Evolutionary conservation across 306 rosid species (phyloP), one percentile per base, ranked within the genome.

Genomic region (Cicer chorassanicum): DNA sequence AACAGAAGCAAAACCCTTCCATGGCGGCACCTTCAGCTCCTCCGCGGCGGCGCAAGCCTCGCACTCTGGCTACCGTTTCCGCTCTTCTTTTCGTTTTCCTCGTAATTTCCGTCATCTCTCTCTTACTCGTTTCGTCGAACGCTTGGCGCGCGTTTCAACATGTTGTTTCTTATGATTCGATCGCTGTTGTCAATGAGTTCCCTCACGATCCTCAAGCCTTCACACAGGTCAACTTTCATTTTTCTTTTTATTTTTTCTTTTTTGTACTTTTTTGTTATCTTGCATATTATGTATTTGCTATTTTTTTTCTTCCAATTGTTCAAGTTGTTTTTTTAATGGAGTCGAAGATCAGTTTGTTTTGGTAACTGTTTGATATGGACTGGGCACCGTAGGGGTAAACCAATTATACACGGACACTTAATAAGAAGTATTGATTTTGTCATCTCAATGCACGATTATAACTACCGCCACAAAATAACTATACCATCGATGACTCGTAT

Each of bases 191-290:
- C 80, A 86, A 94, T 66, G 92, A 78, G 73, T 91, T 88, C 65
- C 92, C 94, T 81, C 98, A 94, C 54, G 98, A 94, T 41, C 89
- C 91, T 29, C n/a, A 54, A 19, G 98, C 98, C 71, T 90, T 90
- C 80, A 94, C 97, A 50, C 98, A 94, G 98, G 97, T 90, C 53
- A 61, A 16, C 9, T 16, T 39, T 21, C 13, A 3, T 18, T 9
- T 38, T 13, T 11, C 49, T 5, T 14, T 14, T n/a, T 13, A 14
- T 10, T 41, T 10, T 1, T 54, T 40, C 13, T 40, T 54, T 1
- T n/a, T 21, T 8, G 4, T 57, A 7, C 59, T 12, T 49, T 61
- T 4, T 7, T 48, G 11, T 29, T 39, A 3, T 15, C 36, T 1
- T 39, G 19, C n/a, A 38, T 62, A 8, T 6, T 36, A 1, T 62